Evolutionary conservation across 345 rosid species (phyloP).

Genomic region (Barbarea vulgaris): DNA sequence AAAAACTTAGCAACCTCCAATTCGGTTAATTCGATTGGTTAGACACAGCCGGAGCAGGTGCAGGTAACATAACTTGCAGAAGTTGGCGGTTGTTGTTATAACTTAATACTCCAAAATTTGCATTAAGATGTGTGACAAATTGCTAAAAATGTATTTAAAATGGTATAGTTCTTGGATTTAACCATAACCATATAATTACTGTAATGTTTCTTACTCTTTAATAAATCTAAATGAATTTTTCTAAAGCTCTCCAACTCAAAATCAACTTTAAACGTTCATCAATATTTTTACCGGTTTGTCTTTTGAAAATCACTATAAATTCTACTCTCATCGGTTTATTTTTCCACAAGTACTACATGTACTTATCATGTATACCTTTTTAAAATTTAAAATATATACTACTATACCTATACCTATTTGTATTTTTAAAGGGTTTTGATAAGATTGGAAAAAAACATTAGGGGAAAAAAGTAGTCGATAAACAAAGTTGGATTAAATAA

Average conservation of each 20-base stretch:
- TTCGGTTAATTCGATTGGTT: background rate
- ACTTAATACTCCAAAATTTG: background rate
- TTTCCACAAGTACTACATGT: no score
- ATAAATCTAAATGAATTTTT: background rate
- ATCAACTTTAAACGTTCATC: background rate
- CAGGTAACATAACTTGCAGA: no score
- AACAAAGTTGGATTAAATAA: no score
- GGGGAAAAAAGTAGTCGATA: background rate
- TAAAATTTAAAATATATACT: no score
- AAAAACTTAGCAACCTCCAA: background rate
- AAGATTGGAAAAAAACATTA: background rate
- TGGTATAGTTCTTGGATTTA: background rate
- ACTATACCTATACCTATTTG: background rate
- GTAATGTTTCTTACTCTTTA: background rate
- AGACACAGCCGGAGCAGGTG: no score
- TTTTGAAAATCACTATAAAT: no score
- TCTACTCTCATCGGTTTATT: no score
- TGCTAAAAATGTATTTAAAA: background rate
- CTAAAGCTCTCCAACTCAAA: background rate
- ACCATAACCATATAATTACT: background rate
- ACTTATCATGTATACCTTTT: no score
- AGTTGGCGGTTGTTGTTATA: no score
- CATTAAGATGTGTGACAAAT: background rate
- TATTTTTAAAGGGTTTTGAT: background rate
- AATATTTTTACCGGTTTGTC: background rate